Evolutionary conservation across 78 protist genomes (phyloP), one percentile per base, ranked within the genome.

Genomic region (Pigoraptor vietnamica): DNA sequence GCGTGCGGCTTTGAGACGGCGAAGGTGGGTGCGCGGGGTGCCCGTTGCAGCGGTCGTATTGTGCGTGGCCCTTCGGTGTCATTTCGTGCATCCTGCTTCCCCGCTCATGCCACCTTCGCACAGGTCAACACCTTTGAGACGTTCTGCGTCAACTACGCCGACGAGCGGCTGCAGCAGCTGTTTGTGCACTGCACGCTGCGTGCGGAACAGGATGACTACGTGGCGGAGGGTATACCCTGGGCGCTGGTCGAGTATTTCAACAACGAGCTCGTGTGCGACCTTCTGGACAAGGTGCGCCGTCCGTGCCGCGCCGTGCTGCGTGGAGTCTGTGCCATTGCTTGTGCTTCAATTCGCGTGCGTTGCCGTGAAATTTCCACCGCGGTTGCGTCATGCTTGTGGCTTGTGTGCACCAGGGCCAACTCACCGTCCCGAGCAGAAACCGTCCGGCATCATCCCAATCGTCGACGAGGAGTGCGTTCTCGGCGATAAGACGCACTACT

Each of bases 101-200:
- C 19, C 32, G 67, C 32, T 9, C 67, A 9, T 19, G 32, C 19
- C 32, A 19, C 19, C 67, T 48, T 19, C 32, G 67, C 67, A 19
- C 93, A 93, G 87, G 37, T 81, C 39, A 98, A 98, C 91, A 79
- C 93, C 29, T 97, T 98, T 88, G 97, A 98, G 94, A 99, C 97
- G 94, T 96, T 98, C 55, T 95, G 97, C 96, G 94, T 94, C 90
- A 98, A 98, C 96, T 96, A 89, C 93, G 92, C 95, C 90, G 98
- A 98, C 92, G 97, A 95, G 92, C 40, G 38, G 91, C 95, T 95
- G 40, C 96, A 95, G 82, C 92, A 92, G 24, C 37, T 37, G 40
- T 94, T 94, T 86, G 86, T 23, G 94, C 94, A 90, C 38, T 90
- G 38, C 79, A 81, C 83, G 24, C 93, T 96, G 86, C 83, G 83